Conservation (phyloP, 225 moss, liverwort and hornwort species). For the Physcomitrium patens region DNA sequence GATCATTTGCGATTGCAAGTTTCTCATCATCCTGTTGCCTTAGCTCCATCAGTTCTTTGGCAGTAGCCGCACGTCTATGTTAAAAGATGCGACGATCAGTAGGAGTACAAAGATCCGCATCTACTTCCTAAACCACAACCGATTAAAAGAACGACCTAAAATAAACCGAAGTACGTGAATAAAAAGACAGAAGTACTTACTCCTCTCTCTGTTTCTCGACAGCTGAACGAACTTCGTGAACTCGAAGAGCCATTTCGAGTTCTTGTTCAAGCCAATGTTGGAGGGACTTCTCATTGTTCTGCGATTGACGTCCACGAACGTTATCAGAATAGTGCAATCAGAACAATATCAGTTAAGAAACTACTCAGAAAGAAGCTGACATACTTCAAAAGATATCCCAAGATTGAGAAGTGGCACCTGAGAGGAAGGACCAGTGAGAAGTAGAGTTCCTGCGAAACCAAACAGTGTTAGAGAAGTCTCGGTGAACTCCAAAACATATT, state of each 20-base stretch:
- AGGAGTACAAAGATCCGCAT: not conserved
- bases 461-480: not conserved
- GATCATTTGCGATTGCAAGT: slow-evolving; percentile 36
- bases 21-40: slow-evolving; percentile 65
- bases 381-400: no score
- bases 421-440: slow-evolving; percentile 46
- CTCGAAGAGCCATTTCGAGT: slow-evolving; percentile 90
- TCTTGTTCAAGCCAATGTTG: slow-evolving; percentile 96
- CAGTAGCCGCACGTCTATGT: slow-evolving; percentile 65
- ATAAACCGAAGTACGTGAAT: not conserved
- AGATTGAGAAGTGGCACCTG: slow-evolving; percentile 35
- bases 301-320: not conserved
- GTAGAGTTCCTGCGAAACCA: slow-evolving; percentile 43
- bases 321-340: not conserved
- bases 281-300: slow-evolving; percentile 75
- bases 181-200: slow-evolving; percentile 40
- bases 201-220: slow-evolving; percentile 86
- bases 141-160: not conserved
- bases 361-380: not conserved
- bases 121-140: not conserved
- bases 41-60: slow-evolving; percentile 66
- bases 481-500: not conserved
- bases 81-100: no score
- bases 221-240: slow-evolving; percentile 89
- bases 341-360: not conserved